A percentile compares a stretch with the other conserved stretches of the same genome.
Evolutionary conservation across 495 filamentous ascomycete species (phyloP).

Genomic region (Massariosphaeria phaeospora): DNA sequence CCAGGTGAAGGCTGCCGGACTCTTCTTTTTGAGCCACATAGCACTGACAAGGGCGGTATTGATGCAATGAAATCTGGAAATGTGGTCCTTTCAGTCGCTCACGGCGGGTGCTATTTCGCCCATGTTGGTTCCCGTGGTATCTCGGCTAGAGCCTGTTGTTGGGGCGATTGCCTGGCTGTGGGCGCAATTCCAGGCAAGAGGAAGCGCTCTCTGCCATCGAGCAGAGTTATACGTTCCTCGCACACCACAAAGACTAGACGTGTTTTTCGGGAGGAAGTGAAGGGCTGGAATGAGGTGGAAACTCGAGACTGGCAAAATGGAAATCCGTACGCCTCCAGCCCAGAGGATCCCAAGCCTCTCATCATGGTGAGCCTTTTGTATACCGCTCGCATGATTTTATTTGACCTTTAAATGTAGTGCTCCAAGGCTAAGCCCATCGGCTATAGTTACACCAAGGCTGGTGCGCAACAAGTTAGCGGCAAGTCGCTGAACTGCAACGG

Average conservation of each 20-base stretch:
- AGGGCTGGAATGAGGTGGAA: neutral
- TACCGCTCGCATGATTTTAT: neutral
- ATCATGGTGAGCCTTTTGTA: neutral
- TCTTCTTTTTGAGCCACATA: neutral
- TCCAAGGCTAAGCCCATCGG: neutral
- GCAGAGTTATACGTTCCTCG: constrained; percentile 3
- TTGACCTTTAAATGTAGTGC: constrained; percentile 1
- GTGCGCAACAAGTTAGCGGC: neutral
- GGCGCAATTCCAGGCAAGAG: constrained; percentile 4
- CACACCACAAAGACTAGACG: neutral
- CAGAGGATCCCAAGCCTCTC: too few relatives aligned
- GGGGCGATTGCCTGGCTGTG: neutral
- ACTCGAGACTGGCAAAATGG: neutral
- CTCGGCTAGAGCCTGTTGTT: constrained; percentile 4
- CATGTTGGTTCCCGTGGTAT: constrained; percentile 5
- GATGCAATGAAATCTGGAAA: neutral
- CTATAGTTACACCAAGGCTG: constrained; percentile 7
- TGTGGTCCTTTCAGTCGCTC: neutral
- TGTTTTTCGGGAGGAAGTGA: too few relatives aligned
- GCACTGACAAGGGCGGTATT: constrained; percentile 3
- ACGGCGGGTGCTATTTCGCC: constrained; percentile 9
- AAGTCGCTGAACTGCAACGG: constrained; percentile 1
- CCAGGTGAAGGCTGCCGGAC: constrained; percentile 1
- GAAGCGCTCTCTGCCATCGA: neutral
- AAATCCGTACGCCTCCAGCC: too few relatives aligned